Percentiles rank a stretch among this genome's conserved stretches.
Conservation (phyloP, 2,329 filamentous ascomycete genomes). For the Fusarium mexicanum region DNA sequence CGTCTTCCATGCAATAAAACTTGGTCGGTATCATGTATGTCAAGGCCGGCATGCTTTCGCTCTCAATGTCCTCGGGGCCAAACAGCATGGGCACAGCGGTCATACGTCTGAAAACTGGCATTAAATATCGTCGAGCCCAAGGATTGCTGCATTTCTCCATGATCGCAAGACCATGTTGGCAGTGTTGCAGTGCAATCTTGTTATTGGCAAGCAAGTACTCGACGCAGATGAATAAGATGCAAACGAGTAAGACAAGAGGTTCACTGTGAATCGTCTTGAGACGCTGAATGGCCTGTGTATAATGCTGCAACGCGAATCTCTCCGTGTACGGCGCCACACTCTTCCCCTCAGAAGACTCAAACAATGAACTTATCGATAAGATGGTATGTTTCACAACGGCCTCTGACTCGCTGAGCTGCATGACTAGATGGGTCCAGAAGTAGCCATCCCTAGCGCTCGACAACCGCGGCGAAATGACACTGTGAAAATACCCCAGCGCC, state of each 20-base stretch:
- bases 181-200: constrained; percentile 1
- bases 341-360: background rate
- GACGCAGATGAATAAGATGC: constrained; percentile 14
- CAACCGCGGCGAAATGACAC: constrained; percentile 3
- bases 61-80: background rate
- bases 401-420: constrained; percentile 17
- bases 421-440: constrained; percentile 24
- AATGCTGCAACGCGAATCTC: constrained; percentile 6
- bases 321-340: background rate
- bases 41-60: background rate
- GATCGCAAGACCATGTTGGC: background rate
- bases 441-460: constrained; percentile 6
- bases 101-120: constrained; percentile 12
- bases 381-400: constrained; percentile 12
- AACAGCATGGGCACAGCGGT: constrained; percentile 9
- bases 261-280: background rate
- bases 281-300: constrained; percentile 8
- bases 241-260: background rate
- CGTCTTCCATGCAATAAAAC: background rate
- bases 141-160: background rate
- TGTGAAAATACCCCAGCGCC: constrained; percentile 15
- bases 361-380: constrained; percentile 23
- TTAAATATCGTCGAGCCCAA: background rate
- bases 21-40: background rate
- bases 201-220: background rate